phyloP scores from a whole-genome alignment of 1,284 basidiomycete species.

The Fomitopsis schrenkii region DNA sequence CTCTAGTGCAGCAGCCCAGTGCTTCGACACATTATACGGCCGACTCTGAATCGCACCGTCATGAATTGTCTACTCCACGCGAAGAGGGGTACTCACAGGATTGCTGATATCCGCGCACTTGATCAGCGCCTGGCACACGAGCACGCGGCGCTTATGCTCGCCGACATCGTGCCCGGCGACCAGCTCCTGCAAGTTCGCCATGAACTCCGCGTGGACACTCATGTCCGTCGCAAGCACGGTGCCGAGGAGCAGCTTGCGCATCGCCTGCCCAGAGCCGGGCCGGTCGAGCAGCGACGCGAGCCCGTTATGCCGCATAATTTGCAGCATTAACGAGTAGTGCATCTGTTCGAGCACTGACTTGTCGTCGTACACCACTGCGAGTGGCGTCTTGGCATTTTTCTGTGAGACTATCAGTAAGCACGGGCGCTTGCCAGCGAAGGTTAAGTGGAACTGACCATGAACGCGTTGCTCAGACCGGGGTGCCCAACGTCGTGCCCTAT shows the following conservation, averaged over 20 bases:
- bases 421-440: neutral
- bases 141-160: constrained; percentile 50
- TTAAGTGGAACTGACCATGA: constrained; percentile 62
- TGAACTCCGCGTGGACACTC: constrained; percentile 84
- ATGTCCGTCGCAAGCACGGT: constrained; percentile 92
- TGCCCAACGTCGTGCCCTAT: constrained; percentile 96
- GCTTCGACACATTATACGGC: constrained; percentile 84
- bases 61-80: neutral
- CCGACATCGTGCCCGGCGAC: constrained; percentile 37
- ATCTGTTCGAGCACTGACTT: constrained; percentile 90
- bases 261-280: constrained; percentile 43
- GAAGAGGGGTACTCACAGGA: constrained; percentile 56
- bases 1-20: constrained; percentile 86
- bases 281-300: constrained; percentile 63
- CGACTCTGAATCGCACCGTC: constrained; percentile 56
- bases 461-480: constrained; percentile 87
- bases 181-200: constrained; percentile 55
- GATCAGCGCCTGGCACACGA: constrained; percentile 88
- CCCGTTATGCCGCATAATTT: constrained; percentile 79
- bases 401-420: constrained; percentile 26
- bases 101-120: constrained; percentile 98
- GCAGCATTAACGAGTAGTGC: constrained; percentile 83
- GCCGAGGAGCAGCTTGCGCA: constrained; percentile 72
- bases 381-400: constrained; percentile 90
- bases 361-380: constrained; percentile 85